Conservation (phyloP, 768 basidiomycete genomes). For the Leccinum rimulosum region DNA sequence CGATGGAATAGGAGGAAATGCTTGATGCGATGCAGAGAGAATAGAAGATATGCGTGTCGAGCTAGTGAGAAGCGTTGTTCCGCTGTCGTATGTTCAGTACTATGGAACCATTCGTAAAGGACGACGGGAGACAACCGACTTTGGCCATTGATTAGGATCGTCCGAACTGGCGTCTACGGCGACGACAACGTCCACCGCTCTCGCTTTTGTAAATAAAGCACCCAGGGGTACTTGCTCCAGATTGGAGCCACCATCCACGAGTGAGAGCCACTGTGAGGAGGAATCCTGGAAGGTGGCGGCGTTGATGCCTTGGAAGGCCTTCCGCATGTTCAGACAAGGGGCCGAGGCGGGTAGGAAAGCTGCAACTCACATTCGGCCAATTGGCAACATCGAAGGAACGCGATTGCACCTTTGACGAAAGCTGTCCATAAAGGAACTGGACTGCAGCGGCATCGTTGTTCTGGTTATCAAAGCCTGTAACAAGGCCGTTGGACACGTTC, state of each 20-base stretch:
- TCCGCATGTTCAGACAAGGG: constrained; percentile 1
- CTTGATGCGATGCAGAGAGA: constrained; percentile 51
- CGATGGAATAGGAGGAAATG: constrained; percentile 62
- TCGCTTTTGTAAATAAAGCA: constrained; percentile 65
- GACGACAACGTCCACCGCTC: constrained; percentile 72
- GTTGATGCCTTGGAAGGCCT: constrained; percentile 55
- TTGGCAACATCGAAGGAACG: constrained; percentile 61
- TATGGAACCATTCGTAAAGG: not conserved
- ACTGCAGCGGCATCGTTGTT: constrained; percentile 30
- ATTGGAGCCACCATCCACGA: constrained; percentile 73
- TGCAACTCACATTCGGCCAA: constrained; percentile 55
- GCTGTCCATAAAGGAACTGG: constrained; percentile 47
- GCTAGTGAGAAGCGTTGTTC: constrained; percentile 48
- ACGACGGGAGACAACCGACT: constrained; percentile 40
- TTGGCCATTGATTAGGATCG: constrained; percentile 59
- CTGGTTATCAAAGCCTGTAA: constrained; percentile 23
- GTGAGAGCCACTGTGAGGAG: constrained; percentile 49
- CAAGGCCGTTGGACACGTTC: constrained; percentile 39
- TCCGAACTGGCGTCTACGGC: constrained; percentile 70
- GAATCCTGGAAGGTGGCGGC: constrained; percentile 51
- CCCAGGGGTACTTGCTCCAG: constrained; percentile 68
- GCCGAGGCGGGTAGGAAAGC: not conserved
- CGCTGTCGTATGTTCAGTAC: constrained; percentile 36
- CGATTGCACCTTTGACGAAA: constrained; percentile 44
- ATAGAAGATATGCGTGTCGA: constrained; percentile 42